Percentiles rank a stretch among this genome's conserved stretches.
These are phyloP conservation scores for Hirschfeldia incana DNA, from an alignment of 345 rosid species.

Conservation along the genomic window DNA sequence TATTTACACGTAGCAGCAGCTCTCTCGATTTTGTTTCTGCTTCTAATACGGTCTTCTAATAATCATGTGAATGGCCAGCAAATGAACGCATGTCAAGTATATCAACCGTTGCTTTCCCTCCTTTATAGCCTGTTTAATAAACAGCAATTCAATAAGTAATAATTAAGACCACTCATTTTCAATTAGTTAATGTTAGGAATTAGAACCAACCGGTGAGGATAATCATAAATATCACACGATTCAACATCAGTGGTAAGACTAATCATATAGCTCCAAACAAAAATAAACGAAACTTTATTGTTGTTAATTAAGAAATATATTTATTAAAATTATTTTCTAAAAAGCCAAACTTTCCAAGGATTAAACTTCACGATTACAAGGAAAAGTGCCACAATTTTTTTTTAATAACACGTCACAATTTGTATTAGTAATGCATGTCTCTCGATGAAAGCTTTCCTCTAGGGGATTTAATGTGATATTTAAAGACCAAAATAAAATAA, in stretches of 20 bases:
- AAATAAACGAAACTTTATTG: conserved; percentile 8
- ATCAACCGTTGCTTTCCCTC: conserved; percentile 59
- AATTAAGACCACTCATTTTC: not conserved
- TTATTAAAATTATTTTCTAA: not conserved
- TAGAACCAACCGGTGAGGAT: conserved; percentile 3
- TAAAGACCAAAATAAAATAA: not conserved
- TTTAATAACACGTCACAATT: not conserved
- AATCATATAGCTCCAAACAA: conserved; percentile 29
- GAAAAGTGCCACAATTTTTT: conserved; percentile 17
- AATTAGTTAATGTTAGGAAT: not conserved
- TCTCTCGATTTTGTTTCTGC: conserved; percentile 22
- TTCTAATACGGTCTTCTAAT: conserved; percentile 60
- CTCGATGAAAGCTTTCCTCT: not conserved
- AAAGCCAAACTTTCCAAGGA: conserved; percentile 25
- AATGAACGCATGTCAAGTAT: conserved; percentile 63
- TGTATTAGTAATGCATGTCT: not conserved
- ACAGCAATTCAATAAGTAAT: conserved; percentile 1
- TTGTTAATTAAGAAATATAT: conserved; percentile 9
- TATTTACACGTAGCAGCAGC: conserved; percentile 44
- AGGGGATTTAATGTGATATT: not conserved
- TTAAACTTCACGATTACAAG: conserved; percentile 20
- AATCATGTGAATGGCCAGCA: conserved; percentile 63
- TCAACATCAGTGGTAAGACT: conserved; percentile 7
- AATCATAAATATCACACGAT: conserved; percentile 25
- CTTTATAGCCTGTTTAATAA: conserved; percentile 61